These are phyloP conservation scores for Globisporangium apiculatum DNA, from an alignment of 352 stramenopile genomes.

Conservation along the genomic window DNA sequence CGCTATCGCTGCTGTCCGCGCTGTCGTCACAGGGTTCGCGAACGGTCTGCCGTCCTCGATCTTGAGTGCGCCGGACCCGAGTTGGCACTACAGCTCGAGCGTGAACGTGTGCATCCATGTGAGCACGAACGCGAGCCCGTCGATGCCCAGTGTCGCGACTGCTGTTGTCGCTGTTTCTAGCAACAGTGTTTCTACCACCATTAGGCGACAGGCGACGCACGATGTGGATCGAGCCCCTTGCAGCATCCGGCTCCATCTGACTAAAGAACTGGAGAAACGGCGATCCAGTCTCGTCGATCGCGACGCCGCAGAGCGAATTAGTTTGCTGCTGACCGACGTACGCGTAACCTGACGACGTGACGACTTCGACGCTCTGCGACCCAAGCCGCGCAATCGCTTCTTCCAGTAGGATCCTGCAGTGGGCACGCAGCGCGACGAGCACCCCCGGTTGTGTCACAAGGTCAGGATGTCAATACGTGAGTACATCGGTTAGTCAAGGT, in stretches of 20 bases:
- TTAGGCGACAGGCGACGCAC: not conserved
- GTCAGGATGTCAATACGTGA: not conserved
- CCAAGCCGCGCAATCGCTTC: slow-evolving; percentile 31
- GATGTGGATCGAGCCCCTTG: slow-evolving; percentile 29
- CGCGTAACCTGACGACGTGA: slow-evolving; percentile 21
- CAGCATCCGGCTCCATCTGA: slow-evolving; percentile 37
- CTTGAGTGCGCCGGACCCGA: too few species aligned
- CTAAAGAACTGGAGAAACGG: slow-evolving; percentile 43
- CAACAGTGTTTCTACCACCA: not conserved
- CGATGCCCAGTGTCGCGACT: not conserved
- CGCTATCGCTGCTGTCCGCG: too few species aligned
- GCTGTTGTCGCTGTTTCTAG: not conserved
- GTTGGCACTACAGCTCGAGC: not conserved
- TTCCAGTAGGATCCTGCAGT: slow-evolving; percentile 42
- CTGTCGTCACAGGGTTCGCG: too few species aligned
- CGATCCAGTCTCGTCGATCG: slow-evolving; percentile 28
- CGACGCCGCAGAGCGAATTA: slow-evolving; percentile 27
- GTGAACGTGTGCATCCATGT: too few species aligned
- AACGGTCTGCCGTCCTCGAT: too few species aligned
- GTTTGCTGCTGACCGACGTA: slow-evolving; percentile 21
- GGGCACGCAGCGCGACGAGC: not conserved
- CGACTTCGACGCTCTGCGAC: slow-evolving; percentile 25
- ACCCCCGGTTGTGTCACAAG: not conserved
- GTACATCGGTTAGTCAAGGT: not conserved
- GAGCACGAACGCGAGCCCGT: not conserved